Percentiles rank a stretch among this genome's conserved stretches.
These are phyloP conservation scores for Solanum microdontum DNA, from an alignment of 257 asterid genomes.

Conservation along the genomic window DNA sequence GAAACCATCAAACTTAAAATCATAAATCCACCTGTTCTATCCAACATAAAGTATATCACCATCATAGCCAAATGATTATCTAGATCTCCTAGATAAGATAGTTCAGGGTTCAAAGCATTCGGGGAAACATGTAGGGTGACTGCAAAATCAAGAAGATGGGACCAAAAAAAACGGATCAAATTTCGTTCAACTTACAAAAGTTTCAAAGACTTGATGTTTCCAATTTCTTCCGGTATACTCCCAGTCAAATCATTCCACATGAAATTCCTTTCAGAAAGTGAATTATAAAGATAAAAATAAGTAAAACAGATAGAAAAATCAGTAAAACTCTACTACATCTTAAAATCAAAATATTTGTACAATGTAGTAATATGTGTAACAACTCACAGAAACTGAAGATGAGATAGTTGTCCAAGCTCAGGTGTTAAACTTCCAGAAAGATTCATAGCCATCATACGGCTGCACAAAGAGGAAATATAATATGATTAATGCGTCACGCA, in stretches of 20 bases:
- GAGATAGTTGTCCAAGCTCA: conserved; percentile 36
- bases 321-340: background rate
- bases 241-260: conserved; percentile 43
- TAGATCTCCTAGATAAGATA: background rate
- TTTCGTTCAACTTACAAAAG: conserved; percentile 21
- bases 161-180: background rate
- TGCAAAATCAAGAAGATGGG: background rate
- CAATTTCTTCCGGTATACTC: conserved; percentile 33
- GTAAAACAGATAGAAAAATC: background rate
- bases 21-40: background rate
- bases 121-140: background rate
- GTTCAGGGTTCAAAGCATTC: background rate
- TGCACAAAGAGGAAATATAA: conserved; percentile 3
- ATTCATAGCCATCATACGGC: conserved; percentile 32
- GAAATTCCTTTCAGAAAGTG: conserved; percentile 19
- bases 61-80: background rate
- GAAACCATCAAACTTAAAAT: background rate
- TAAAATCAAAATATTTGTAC: background rate
- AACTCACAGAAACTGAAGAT: conserved; percentile 26
- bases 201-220: conserved; percentile 15
- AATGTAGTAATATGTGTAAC: background rate
- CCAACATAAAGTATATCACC: background rate
- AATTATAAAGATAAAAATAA: background rate
- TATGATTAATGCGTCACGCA: background rate
- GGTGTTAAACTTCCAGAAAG: conserved; percentile 35